These are phyloP conservation scores for Morella rubra DNA, from an alignment of 306 rosid species.

Conservation along the genomic window DNA sequence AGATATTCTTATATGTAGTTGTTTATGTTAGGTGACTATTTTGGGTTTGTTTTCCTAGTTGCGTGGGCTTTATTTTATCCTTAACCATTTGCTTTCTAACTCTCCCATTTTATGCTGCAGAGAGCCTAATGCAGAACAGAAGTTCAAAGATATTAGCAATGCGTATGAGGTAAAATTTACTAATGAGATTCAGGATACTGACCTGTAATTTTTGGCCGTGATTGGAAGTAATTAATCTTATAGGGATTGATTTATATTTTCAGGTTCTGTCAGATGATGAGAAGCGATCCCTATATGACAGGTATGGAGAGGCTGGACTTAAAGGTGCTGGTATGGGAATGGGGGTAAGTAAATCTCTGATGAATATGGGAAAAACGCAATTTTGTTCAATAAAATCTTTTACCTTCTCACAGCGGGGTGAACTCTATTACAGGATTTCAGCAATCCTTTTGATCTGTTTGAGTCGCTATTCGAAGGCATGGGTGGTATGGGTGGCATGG, in stretches of 20 bases:
- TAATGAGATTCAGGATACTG: constrained; percentile 5
- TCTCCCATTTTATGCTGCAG: constrained; percentile 48
- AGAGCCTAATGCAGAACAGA: constrained; percentile 80
- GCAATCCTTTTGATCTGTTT: constrained; percentile 63
- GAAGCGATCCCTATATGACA: constrained; percentile 80
- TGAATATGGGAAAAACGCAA: constrained; percentile 10
- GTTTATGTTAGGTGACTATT: not conserved
- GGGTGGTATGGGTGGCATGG: constrained; percentile 54
- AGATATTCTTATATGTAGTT: not conserved
- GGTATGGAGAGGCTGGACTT: constrained; percentile 95
- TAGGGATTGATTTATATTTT: constrained; percentile 26
- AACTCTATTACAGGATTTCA: constrained; percentile 50
- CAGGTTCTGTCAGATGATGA: constrained; percentile 98
- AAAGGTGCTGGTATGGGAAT: constrained; percentile 85
- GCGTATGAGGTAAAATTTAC: constrained; percentile 79
- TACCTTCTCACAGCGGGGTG: constrained; percentile 13
- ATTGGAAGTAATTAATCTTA: constrained; percentile 19
- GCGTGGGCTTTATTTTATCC: not conserved
- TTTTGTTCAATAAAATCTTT: not conserved
- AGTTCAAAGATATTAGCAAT: constrained; percentile 91
- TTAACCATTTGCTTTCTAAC: not conserved
- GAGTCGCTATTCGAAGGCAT: constrained; percentile 61
- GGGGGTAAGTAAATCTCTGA: constrained; percentile 62
- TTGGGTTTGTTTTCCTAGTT: constrained; percentile 13
- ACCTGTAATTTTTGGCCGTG: constrained; percentile 17